phyloP scores from a whole-genome alignment of 345 rosid genomes.

The Eucalyptus urophylla region DNA sequence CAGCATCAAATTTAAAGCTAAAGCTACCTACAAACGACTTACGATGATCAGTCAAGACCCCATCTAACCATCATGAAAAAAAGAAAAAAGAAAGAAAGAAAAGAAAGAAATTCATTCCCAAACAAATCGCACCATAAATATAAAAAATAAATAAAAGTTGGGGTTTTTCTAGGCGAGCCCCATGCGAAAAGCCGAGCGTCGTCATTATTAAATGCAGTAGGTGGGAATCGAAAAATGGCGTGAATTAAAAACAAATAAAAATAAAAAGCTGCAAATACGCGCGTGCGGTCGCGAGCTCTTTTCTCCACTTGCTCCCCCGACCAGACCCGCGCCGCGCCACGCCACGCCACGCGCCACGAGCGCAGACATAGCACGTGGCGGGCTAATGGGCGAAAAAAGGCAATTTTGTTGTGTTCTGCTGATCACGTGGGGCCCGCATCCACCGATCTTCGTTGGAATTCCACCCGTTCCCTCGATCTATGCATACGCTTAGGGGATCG shows the following conservation, averaged over 20 bases:
- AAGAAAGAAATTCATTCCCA: background rate
- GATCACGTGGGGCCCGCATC: background rate
- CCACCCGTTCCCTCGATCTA: background rate
- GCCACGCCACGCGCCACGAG: background rate
- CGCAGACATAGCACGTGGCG: background rate
- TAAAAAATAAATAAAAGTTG: background rate
- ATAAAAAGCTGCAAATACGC: background rate
- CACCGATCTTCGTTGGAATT: background rate
- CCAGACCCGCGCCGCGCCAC: background rate
- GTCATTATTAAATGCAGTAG: background rate
- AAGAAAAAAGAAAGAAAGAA: background rate
- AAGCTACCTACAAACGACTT: background rate
- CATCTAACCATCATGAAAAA: background rate
- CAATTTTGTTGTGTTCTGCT: background rate
- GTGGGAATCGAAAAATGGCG: background rate
- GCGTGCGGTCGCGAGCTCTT: background rate
- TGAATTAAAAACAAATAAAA: background rate
- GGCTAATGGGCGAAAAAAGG: background rate
- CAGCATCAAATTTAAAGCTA: background rate
- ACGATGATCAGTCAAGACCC: background rate
- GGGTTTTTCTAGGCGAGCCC: background rate
- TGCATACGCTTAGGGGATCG: background rate
- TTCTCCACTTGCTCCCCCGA: background rate
- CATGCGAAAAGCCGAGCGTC: background rate
- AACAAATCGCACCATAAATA: background rate